phyloP scores from a whole-genome alignment of 441 rosid genomes.

The Brassica hybrid region DNA sequence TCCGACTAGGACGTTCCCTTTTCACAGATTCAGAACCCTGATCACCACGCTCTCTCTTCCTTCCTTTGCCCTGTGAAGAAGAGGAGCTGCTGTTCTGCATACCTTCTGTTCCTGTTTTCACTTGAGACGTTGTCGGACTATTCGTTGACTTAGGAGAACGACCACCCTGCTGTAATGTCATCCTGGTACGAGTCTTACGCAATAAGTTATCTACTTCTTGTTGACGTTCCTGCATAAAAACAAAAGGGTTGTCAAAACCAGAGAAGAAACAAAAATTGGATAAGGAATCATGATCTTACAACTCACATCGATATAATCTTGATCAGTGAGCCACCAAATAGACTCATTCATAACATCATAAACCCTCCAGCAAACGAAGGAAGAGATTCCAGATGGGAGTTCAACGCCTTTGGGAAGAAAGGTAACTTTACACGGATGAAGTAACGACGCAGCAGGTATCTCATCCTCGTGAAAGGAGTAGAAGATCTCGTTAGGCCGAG shows the following conservation, averaged over 20 bases:
- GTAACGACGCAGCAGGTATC: constrained; percentile 78
- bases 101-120: constrained; percentile 52
- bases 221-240: constrained; percentile 64
- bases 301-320: constrained; percentile 72
- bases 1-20: constrained; percentile 66
- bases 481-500: constrained; percentile 91
- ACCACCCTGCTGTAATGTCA: constrained; percentile 77
- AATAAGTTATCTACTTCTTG: constrained; percentile 85
- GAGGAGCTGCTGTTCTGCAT: constrained; percentile 60
- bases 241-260: constrained; percentile 17
- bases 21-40: constrained; percentile 75
- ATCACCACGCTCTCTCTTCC: constrained; percentile 92
- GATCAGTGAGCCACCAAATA: constrained; percentile 97
- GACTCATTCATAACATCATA: constrained; percentile 76
- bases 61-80: constrained; percentile 84
- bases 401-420: constrained; percentile 61
- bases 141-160: constrained; percentile 84
- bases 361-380: constrained; percentile 86
- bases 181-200: constrained; percentile 66
- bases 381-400: constrained; percentile 79
- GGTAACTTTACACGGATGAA: constrained; percentile 89
- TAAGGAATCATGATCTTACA: constrained; percentile 42
- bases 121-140: constrained; percentile 79
- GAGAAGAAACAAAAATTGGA: not conserved
- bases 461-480: constrained; percentile 95